Evolutionary conservation across 257 asterid species (phyloP).

Genomic region (Fraxinus anomala): DNA sequence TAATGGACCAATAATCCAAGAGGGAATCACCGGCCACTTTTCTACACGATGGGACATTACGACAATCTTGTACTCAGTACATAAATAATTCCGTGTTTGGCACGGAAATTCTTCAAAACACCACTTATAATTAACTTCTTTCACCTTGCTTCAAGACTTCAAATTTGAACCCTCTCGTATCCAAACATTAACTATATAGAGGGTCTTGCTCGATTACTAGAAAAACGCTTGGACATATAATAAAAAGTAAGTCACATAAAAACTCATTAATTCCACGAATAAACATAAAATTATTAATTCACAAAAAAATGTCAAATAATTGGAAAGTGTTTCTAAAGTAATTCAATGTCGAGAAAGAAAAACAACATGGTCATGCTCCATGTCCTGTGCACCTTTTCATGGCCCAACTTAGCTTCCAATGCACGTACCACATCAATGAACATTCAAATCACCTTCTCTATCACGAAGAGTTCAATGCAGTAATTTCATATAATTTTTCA

Average conservation of each 20-base stretch:
- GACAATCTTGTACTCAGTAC: background rate
- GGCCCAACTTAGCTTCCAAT: background rate
- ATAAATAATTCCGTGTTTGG: background rate
- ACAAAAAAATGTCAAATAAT: background rate
- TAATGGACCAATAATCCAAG: constrained; percentile 21
- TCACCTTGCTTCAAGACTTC: background rate
- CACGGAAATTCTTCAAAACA: background rate
- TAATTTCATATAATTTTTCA: too few species aligned
- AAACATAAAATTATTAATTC: background rate
- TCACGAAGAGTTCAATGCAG: too few species aligned
- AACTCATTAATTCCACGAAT: too few species aligned
- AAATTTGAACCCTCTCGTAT: too few species aligned
- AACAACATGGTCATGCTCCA: background rate
- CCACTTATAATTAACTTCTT: background rate
- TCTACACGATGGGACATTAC: constrained; percentile 27
- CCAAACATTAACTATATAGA: too few species aligned
- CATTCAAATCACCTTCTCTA: background rate
- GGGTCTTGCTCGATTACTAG: too few species aligned
- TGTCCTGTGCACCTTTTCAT: background rate
- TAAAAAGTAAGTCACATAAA: too few species aligned
- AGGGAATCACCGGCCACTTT: constrained; percentile 21
- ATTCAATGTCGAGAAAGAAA: background rate
- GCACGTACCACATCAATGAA: background rate
- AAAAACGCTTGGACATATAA: too few species aligned
- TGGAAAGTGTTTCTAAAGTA: background rate